Base-by-base conservation (phyloP, 208 protist species). In the Acanthamoeba castellanii region DNA sequence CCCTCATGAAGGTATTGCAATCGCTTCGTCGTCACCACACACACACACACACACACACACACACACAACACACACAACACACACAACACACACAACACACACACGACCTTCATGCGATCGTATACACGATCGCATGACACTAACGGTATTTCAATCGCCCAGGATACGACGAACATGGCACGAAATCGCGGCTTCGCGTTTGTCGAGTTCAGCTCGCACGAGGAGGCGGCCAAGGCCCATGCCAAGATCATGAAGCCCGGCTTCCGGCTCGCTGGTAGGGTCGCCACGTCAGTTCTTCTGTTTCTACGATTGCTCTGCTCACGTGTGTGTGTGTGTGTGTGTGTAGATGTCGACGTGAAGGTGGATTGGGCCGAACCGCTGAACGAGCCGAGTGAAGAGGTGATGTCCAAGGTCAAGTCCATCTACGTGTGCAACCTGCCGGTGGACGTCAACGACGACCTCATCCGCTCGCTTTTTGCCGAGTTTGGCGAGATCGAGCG, bases 381-480 rank as follows among this genome's bases (percentile, higher is more conserved):
- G 9, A 87, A 87, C n/a, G 78, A 87, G 27, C 78, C 78, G 5
- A 32, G 78, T 22, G 78, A 64, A 22, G 78, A 87, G 50, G 42
- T 87, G 13, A 87, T 87, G 78, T 20, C 78, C 34, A 52, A 87
- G 78, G 78, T 87, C 78, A 87, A 87, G 32, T 87, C 78, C 45
- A 61, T 87, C 34, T 85, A 85, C 42, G 76, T 85, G 32, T 85
- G 76, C 45, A 85, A 85, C n/a, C 76, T 85, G 14, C 76, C 76
- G n/a, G 42, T 47, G 18, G 20, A 37, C 13, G 76, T 85, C 22
- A 27, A 85, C 42, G 76, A 85, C 45, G 76, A 85, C 42, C 76
- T 85, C 76, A 85, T 85, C 9, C 11, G n/a, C 16, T 30, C 11
- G 11, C 76, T 85, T 11, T 85, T 85, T 52, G 76, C 16, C n/a